Evolutionary conservation across 208 protist genomes (phyloP), one percentile per base, ranked within the genome.

Genomic region (Leishmania guyanensis): DNA sequence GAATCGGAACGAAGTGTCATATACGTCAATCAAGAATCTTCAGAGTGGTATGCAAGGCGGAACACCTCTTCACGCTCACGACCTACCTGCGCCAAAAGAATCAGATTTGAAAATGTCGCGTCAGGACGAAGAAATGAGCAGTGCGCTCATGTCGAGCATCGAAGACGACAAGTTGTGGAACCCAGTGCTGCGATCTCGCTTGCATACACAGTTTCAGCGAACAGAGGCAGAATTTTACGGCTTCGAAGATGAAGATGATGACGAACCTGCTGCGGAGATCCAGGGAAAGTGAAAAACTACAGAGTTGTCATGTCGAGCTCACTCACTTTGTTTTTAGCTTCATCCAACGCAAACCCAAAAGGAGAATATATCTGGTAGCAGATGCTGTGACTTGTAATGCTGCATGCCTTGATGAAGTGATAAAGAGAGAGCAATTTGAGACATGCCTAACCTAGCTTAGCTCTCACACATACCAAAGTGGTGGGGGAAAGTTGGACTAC

Each of bases 131-230:
- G 93, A 96, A 76, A 96, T 96, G 88, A 96, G 92, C 73, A 95
- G 91, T 68, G 92, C 89, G 36, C 86, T 97, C n/a, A 97, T 97
- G 93, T 94, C 93, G 17, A 94, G 88, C 78, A 95, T 97, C 81
- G 93, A 97, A 60, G 93, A 97, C 77, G 94, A 96, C 74, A 97
- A 97, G 78, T 68, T 96, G n/a, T 96, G 93, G 93, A 97, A 97
- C 82, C 94, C 94, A 8, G 91, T 96, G 10, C 80, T 96, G 14
- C 85, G 86, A 60, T 96, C 94, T 0, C 79, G 94, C 33, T 56
- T 96, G 70, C 88, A 96, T 66, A 93, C 85, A n/a, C 78, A 91
- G 77, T 75, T 77, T 12, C 79, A 88, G 68, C 82, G 91, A 39
- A 86, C 91, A 46, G 92, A 95, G 86, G 82, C 80, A 20, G 90